Evolutionary conservation across 2,329 filamentous ascomycete genomes (phyloP), one percentile per base, ranked within the genome.

Genomic region (Tetracladium maxilliforme): DNA sequence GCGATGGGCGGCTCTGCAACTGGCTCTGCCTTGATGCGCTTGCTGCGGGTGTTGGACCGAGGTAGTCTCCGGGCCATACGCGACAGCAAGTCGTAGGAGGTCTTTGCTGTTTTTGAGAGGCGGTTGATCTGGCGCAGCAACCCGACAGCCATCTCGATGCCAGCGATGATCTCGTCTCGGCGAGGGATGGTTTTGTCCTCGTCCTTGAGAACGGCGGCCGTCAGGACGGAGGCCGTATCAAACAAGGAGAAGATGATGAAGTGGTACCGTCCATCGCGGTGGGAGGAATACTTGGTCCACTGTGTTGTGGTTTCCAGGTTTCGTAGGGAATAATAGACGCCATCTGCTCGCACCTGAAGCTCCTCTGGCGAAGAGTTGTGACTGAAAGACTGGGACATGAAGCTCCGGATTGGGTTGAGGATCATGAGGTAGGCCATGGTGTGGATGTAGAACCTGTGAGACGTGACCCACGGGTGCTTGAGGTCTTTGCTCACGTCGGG

Each of bases 201-300:
- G 29, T 67, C 62, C 30, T 66, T 61, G 5, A 64, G 48, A 6
- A 67, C 43, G 4, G 60, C 54, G 1, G 61, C 64, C 41, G 58
- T 64, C 5, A 65, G 38, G 11, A 61, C 44, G 1, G 61, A 56
- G 1, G 59, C 52, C 0, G 57, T 61, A 31, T 67, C 59, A 23
- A 67, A 67, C 16, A 64, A 53, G 21, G 49, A 47, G 28, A 64
- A 66, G 0, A 60, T 43, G 6, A 60, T 52, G 26, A 59, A 51
- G 32, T 64, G 56, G 21, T 61, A 63, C 18, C 57, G 61, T 6
- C 53, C 49, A 22, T 62, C 56, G 10, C 53, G 41, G 0, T 56
- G 56, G 24, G 51, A 56, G 7, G 55, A 44, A 18, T 54, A 45
- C n/a, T 57, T 42, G 25, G 62, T 59, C 7, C 64, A 48, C 10